phyloP scores from a whole-genome alignment of 2,329 filamentous ascomycete genomes.

The Dactylellina leptospora region DNA sequence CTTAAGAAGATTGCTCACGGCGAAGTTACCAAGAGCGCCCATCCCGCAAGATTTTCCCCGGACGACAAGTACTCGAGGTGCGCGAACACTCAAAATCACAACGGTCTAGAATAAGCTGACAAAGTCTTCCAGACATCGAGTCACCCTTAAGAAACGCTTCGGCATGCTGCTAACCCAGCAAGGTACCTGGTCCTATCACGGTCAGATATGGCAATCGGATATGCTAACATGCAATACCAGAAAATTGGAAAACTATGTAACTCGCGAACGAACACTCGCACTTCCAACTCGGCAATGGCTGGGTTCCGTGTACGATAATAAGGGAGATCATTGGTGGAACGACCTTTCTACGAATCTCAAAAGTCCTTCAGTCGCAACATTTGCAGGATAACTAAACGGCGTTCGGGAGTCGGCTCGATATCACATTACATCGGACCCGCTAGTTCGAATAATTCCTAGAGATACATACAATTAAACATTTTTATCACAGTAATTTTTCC shows the following conservation, averaged over 20 bases:
- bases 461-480: no score
- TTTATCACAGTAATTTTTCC: no score
- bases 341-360: no score
- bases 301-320: constrained; percentile 7
- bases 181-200: constrained; percentile 60
- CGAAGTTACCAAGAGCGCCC: constrained; percentile 92
- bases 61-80: constrained; percentile 96
- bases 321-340: no score
- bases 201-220: background rate
- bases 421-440: no score
- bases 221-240: no score
- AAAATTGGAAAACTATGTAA: constrained; percentile 59
- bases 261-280: background rate
- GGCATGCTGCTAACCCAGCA: constrained; percentile 86
- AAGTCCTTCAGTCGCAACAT: no score
- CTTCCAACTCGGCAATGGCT: background rate
- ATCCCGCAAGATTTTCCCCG: constrained; percentile 94
- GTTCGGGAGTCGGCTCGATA: no score
- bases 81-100: background rate
- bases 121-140: constrained; percentile 74
- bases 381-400: no score
- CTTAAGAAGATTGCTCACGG: constrained; percentile 85
- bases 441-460: no score
- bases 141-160: constrained; percentile 94
- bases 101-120: background rate